A percentile compares a stretch with the other conserved stretches of the same genome.
Conservation (phyloP, 108 stramenopile genomes). For the Stephanodiscus triporus region DNA sequence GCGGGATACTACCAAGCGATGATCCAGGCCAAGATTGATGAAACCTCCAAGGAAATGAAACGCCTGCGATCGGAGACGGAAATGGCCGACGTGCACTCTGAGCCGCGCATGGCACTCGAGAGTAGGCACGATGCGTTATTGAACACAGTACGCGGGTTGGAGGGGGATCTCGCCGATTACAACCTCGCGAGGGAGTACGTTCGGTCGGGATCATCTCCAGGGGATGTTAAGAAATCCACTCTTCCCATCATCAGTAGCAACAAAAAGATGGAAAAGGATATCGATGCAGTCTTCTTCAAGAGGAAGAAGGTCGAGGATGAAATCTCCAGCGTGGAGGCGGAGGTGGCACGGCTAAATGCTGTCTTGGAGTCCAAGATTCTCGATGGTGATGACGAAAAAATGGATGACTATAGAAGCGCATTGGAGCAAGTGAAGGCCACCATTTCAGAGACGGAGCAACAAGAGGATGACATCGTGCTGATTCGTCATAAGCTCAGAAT, state of each 20-base stretch:
- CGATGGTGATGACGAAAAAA: constrained; percentile 4
- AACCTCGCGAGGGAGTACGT: constrained; percentile 28
- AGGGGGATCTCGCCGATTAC: constrained; percentile 20
- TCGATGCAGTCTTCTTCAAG: constrained; percentile 21
- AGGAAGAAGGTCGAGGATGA: constrained; percentile 25
- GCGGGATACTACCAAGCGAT: constrained; percentile 21
- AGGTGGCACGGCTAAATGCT: constrained; percentile 10
- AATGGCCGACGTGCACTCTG: constrained; percentile 21
- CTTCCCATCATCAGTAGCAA: constrained; percentile 13
- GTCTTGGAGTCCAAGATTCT: constrained; percentile 10
- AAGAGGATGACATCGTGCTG: constrained; percentile 14
- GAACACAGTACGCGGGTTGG: constrained; percentile 15
- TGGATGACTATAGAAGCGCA: constrained; percentile 7
- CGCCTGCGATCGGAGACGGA: constrained; percentile 22
- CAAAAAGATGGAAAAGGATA: constrained; percentile 27
- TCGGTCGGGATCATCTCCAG: constrained; percentile 15
- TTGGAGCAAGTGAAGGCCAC: constrained; percentile 1
- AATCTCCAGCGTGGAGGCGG: constrained; percentile 18
- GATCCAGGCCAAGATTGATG: constrained; percentile 27
- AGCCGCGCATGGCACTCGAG: constrained; percentile 17
- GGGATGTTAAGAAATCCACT: constrained; percentile 18
- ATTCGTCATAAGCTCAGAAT: constrained; percentile 17
- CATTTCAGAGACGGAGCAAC: constrained; percentile 8
- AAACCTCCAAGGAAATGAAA: constrained; percentile 21
- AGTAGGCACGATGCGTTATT: constrained; percentile 10